Base-by-base conservation (phyloP, 2,329 filamentous ascomycete species). In the Anthostomella pinea region DNA sequence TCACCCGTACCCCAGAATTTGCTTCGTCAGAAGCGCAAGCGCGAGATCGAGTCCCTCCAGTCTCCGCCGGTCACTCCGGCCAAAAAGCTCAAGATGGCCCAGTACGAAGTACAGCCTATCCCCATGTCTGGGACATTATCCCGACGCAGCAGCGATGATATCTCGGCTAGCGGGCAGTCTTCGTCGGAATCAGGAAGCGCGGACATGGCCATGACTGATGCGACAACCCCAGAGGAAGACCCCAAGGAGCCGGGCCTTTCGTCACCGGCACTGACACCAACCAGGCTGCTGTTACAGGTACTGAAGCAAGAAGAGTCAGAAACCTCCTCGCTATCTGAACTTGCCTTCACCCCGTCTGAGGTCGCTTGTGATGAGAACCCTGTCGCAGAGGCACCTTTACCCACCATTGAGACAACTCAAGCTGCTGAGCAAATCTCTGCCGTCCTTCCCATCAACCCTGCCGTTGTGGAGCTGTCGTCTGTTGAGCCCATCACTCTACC, bases 51-150 rank as follows among this genome's bases (percentile, higher is more conserved):
- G 20, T 60, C 59, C 4, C 58, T 79, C 5, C 68, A 68, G 2
- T 76, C 75, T 4, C 76, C 76, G 1, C 76, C 76, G 0, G 61
- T 72, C 9, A 80, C 76, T 0, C 76, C 76, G 0, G 63, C 72
- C 0, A 79, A 79, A 51, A 68, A 63, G 39, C 58, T 64, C 9
- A 76, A 71, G 51, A 58, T 57, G 4, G 48, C 49, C 2, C 47
- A 56, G 4, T 59, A 58, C 27, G 57, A 60, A 5, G 42, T 62
- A 3, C 39, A 45, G 11, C 51, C 62, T 2, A 30, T 62, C 6
- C 37, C 59, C 3, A 31, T 51, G 3, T 56, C 51, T 1, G 43
- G 53, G 1, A 53, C 52, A 2, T 54, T 60, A 10, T 69, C 67
- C 0, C 60, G 65, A 20, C 62, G 52, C 13, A 67, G 62, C 39